Conservation (phyloP, 108 stramenopile genomes). For the Pseudonitzschia delicatissima region DNA sequence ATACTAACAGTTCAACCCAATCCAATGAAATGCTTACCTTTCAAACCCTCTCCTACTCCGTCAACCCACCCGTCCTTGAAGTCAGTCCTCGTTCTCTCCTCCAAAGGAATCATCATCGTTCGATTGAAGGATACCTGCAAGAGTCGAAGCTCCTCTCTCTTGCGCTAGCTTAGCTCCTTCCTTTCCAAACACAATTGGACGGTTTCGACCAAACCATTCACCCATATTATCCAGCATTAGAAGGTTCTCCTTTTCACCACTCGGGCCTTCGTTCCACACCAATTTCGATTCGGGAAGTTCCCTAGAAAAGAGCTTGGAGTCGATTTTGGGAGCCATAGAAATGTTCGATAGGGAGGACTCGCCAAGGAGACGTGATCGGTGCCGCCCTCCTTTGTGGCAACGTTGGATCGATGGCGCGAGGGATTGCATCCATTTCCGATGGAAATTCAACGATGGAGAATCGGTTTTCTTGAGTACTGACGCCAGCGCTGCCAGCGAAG, state of each 20-base stretch:
- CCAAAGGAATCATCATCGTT: constrained; percentile 52
- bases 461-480: constrained; percentile 24
- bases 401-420: constrained; percentile 76
- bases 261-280: constrained; percentile 80
- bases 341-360: constrained; percentile 35
- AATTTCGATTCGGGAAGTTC: constrained; percentile 56
- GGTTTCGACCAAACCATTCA: constrained; percentile 78
- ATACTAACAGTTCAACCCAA: not conserved
- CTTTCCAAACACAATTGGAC: constrained; percentile 71
- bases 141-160: constrained; percentile 69
- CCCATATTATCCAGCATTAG: constrained; percentile 65
- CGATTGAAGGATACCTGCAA: constrained; percentile 63
- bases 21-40: constrained; percentile 9
- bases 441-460: constrained; percentile 23
- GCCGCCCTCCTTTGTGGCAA: constrained; percentile 20
- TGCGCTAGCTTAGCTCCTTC: constrained; percentile 72
- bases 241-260: constrained; percentile 61
- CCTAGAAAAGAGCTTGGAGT: constrained; percentile 14
- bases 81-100: constrained; percentile 33
- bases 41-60: constrained; percentile 77
- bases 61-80: constrained; percentile 70
- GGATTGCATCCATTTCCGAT: constrained; percentile 48
- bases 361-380: constrained; percentile 46
- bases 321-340: not conserved
- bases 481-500: constrained; percentile 48